Evolutionary conservation across 331 rosid genomes (phyloP).

Genomic region (Telfairia occidentalis): DNA sequence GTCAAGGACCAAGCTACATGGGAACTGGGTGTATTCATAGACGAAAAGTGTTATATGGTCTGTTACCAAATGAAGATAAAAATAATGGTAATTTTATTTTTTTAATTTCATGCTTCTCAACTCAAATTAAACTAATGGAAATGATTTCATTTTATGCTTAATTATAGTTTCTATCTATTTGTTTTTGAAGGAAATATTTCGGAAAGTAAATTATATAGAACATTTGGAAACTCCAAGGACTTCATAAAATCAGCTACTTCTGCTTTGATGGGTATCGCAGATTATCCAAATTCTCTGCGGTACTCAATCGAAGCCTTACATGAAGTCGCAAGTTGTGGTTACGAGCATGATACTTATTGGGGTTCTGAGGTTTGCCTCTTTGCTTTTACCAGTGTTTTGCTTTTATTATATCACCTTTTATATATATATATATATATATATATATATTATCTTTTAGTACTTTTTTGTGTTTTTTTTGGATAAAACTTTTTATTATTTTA

Average conservation of each 20-base stretch:
- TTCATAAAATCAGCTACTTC: not conserved
- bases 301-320: not conserved
- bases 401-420: not conserved
- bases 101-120: not conserved
- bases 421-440: too few relatives aligned
- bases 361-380: not conserved
- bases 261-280: not conserved
- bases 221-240: not conserved
- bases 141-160: not conserved
- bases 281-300: not conserved
- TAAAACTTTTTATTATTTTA: too few relatives aligned
- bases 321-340: not conserved
- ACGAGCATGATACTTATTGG: not conserved
- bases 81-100: not conserved
- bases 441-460: not conserved
- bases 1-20: not conserved
- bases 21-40: constrained; percentile 3
- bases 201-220: not conserved
- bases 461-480: too few relatives aligned
- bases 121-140: not conserved
- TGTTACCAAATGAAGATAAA: not conserved
- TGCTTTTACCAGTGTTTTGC: not conserved
- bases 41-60: not conserved
- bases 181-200: not conserved
- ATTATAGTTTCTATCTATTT: not conserved